Evolutionary conservation across 2,329 filamentous ascomycete species (phyloP).

Genomic region (Aspergillus latus): DNA sequence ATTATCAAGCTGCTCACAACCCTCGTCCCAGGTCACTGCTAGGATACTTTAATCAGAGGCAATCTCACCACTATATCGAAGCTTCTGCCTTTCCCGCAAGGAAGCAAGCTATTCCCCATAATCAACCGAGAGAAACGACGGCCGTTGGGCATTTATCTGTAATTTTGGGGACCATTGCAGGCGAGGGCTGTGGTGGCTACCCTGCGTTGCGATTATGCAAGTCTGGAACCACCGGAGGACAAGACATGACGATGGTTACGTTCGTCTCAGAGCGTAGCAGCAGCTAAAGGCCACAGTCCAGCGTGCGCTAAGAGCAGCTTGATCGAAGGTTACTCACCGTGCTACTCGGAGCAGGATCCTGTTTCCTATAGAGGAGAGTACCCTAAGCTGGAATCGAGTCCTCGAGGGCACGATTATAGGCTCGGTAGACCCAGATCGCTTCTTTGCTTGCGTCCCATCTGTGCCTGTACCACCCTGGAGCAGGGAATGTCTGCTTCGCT

Average conservation of each 20-base stretch:
- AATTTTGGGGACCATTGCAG: neutral
- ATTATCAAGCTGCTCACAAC: neutral
- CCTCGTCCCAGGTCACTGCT: neutral
- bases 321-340: neutral
- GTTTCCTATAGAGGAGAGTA: neutral
- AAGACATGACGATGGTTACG: neutral
- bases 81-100: neutral
- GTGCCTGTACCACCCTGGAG: neutral
- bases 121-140: neutral
- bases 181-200: neutral
- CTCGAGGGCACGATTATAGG: neutral
- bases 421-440: too few relatives aligned
- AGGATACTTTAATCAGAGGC: neutral
- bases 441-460: neutral
- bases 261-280: neutral
- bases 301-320: neutral
- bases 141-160: neutral
- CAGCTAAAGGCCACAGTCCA: slow-evolving; percentile 1
- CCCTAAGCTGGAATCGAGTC: neutral
- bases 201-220: neutral
- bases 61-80: too few relatives aligned
- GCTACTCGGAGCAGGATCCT: neutral
- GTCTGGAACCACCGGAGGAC: neutral
- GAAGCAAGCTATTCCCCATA: neutral
- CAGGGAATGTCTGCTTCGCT: neutral